phyloP scores from a whole-genome alignment of 2,329 filamentous ascomycete species.

The Chrysosphaeria jannelii region DNA sequence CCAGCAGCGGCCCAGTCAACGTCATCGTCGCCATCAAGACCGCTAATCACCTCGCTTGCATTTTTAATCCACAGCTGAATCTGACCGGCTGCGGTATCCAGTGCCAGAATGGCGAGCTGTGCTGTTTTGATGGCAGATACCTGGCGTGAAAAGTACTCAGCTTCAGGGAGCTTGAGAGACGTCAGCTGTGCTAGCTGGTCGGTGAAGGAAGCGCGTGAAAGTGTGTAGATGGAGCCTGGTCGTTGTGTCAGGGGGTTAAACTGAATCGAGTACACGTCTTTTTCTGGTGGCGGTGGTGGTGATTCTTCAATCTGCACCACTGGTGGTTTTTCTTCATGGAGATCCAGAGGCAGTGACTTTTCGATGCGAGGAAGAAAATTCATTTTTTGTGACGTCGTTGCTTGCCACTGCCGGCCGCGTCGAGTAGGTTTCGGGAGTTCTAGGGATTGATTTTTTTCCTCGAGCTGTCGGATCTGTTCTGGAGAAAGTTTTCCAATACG shows the following conservation, averaged over 20 bases:
- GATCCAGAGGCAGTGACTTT: constrained; percentile 19
- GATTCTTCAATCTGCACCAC: too few relatives aligned
- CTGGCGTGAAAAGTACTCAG: constrained; percentile 51
- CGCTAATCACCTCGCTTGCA: constrained; percentile 62
- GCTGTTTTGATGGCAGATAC: constrained; percentile 67
- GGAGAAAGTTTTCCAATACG: too few relatives aligned
- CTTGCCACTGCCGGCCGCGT: too few relatives aligned
- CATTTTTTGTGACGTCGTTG: constrained; percentile 8
- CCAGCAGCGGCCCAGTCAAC: constrained; percentile 88
- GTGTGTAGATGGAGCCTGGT: constrained; percentile 70
- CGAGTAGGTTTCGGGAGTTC: too few relatives aligned
- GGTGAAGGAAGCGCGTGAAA: constrained; percentile 74
- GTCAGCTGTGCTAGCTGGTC: constrained; percentile 82
- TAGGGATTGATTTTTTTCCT: constrained; percentile 36
- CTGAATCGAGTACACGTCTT: constrained; percentile 30
- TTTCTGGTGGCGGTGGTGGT: constrained; percentile 37
- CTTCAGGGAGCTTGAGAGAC: constrained; percentile 64
- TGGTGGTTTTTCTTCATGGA: too few relatives aligned
- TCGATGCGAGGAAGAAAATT: constrained; percentile 19
- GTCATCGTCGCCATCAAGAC: constrained; percentile 82
- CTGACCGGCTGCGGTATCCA: constrained; percentile 70
- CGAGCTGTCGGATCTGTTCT: constrained; percentile 36
- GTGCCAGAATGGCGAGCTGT: constrained; percentile 49
- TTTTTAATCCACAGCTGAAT: constrained; percentile 87
- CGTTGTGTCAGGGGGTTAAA: constrained; percentile 37